Conservation (phyloP, 108 stramenopile genomes). For the Nannochloropsis oceanica region DNA sequence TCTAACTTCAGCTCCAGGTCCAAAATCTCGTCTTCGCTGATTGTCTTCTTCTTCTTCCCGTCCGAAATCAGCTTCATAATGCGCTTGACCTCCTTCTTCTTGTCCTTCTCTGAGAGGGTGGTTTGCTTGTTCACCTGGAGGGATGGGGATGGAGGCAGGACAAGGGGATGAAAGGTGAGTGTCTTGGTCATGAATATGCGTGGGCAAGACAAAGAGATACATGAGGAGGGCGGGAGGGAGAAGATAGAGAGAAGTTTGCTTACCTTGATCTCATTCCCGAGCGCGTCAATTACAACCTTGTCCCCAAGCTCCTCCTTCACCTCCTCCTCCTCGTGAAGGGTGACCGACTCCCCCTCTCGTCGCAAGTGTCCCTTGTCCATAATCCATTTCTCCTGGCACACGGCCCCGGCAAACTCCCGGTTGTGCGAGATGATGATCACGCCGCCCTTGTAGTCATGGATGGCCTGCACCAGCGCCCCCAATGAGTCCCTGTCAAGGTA, state of each 20-base stretch:
- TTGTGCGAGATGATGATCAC: conserved; percentile 99
- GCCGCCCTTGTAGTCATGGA: conserved; percentile 89
- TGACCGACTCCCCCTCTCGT: background rate
- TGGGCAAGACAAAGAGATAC: too few relatives aligned
- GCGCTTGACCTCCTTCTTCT: conserved; percentile 11
- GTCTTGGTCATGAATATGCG: too few relatives aligned
- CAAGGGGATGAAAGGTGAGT: background rate
- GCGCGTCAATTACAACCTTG: conserved; percentile 9
- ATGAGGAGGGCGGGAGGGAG: too few relatives aligned
- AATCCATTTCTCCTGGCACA: conserved; percentile 97
- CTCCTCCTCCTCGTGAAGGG: background rate
- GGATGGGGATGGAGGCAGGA: too few relatives aligned
- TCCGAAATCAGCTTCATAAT: conserved; percentile 15
- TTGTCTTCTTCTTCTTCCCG: conserved; percentile 2
- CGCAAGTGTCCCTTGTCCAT: conserved; percentile 72
- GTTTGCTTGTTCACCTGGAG: conserved; percentile 12
- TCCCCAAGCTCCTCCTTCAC: conserved; percentile 5
- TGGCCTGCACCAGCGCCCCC: conserved; percentile 93
- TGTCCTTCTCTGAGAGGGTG: conserved; percentile 12
- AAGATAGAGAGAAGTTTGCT: too few relatives aligned
- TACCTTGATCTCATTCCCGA: conserved; percentile 10
- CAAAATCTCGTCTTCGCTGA: conserved; percentile 3
- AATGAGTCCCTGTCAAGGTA: conserved; percentile 95
- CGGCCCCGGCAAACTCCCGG: conserved; percentile 89
- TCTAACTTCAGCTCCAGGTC: background rate